Percentiles rank a stretch among this genome's conserved stretches.
Evolutionary conservation across 805 yeast genomes (phyloP).

Genomic region (Zygoascus tannicola): DNA sequence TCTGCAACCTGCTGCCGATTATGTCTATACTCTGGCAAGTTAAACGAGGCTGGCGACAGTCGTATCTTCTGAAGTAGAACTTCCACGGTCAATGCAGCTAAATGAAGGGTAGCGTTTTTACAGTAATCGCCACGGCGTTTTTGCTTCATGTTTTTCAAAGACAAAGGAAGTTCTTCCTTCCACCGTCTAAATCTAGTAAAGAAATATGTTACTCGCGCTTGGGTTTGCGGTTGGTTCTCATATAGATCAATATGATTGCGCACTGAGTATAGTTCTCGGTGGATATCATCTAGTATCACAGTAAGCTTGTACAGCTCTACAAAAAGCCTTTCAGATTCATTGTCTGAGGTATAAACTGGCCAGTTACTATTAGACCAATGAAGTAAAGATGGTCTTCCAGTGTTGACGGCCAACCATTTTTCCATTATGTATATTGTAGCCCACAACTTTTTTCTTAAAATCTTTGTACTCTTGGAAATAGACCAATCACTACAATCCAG

Average conservation of each 20-base stretch:
- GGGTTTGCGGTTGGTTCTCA: slow-evolving; percentile 7
- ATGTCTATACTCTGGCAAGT: slow-evolving; percentile 9
- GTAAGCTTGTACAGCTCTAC: slow-evolving; percentile 23
- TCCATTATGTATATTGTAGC: slow-evolving; percentile 29
- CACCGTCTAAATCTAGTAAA: slow-evolving; percentile 19
- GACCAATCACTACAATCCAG: slow-evolving; percentile 29
- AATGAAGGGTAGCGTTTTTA: slow-evolving; percentile 25
- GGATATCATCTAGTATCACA: slow-evolving; percentile 20
- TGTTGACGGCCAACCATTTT: slow-evolving; percentile 28
- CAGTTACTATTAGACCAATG: slow-evolving; percentile 15
- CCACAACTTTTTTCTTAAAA: slow-evolving; percentile 28
- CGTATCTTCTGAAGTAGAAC: slow-evolving; percentile 22
- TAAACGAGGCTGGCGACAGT: slow-evolving; percentile 20
- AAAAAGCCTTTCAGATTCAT: slow-evolving; percentile 23
- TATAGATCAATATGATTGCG: slow-evolving; percentile 12
- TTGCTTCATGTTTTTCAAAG: slow-evolving; percentile 20
- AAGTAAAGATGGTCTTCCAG: slow-evolving; percentile 28
- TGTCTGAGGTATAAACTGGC: slow-evolving; percentile 15
- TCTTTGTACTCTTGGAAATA: slow-evolving; percentile 25
- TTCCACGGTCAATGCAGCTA: slow-evolving; percentile 25
- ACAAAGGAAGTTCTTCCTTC: slow-evolving; percentile 21
- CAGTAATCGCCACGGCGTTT: slow-evolving; percentile 21
- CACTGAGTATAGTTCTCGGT: slow-evolving; percentile 19
- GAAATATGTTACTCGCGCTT: slow-evolving; percentile 13
- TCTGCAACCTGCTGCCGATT: slow-evolving; percentile 23